Base-by-base conservation (phyloP, 495 filamentous ascomycete genomes). In the Aspergillus affinis region DNA sequence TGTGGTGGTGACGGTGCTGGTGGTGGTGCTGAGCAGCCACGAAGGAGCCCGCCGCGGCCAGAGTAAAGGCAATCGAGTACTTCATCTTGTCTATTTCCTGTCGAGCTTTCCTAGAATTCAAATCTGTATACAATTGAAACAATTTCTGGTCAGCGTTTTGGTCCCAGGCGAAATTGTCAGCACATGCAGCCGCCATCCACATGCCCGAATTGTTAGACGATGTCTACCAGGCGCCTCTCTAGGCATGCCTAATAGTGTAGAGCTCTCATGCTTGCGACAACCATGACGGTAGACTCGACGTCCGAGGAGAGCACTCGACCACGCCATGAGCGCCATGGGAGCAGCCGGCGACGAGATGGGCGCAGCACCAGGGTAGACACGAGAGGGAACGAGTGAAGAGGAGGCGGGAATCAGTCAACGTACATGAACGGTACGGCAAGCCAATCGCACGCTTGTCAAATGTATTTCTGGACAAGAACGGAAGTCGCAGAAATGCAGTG, bases 21-120 rank as follows among this genome's bases (percentile, higher is more conserved):
- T 72, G 72, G 60, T 74, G 73, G 63, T 74, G 75, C 61, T 76
- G 80, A 54, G 76, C 81, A 51, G 71, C 68, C 54, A 68, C 78
- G 56, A 82, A 63, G 51, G 78, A 68, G 55, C 78, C 78, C 57
- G 78, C 78, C 59, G 79, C 76, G 44, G 74, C 79, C 53, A 82
- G 65, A 58, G 74, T 74, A 26, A 76, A 58, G 55, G 72, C 73
- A 70, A 79, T 63, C 26, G 74, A 70, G 72, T 75, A 75, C 73
- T 78, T 78, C 78, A 81, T 81, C 57, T 65, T 67, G 65, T 60
- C 44, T 12, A 46, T 60, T 55, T 69, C 46, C 12, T 17, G 47
- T 12, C 17, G 17, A 23, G 27, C 30, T 32, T 57, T 50, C 44
- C 20, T 27, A 13, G 23, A 17, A 56, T 56, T 21, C 20, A 56